Evolutionary conservation across 768 basidiomycete genomes (phyloP), one percentile per base, ranked within the genome.

Genomic region (Mycena kentingensis): DNA sequence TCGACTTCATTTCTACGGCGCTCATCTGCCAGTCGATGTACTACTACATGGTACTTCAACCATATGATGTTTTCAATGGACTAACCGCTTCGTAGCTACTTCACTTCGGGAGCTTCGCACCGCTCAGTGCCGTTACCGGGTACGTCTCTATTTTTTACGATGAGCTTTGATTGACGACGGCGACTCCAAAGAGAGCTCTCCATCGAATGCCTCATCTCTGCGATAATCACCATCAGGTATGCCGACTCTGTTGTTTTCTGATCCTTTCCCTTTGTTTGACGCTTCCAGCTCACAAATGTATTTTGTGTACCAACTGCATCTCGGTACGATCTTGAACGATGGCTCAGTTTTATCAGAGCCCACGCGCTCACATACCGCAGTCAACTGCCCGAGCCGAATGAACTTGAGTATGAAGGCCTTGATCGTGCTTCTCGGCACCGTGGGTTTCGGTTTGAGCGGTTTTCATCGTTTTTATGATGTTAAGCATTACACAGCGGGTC

Each of bases 11-110:
- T 1, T 77, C 75, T 1, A 73, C 75, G 1, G 62, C 62, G 22
- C 62, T 78, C 12, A 69, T 75, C 10, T 74, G 73, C 2, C 73
- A 77, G 55, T 75, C 75, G 3, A 63, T 78, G 24, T 77, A 75
- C 57, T 73, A 75, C 55, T 78, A 78, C 51, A 60, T 77, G 47
- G 77, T 76, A 42, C 8, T 34, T 10, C 18, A 3, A 31, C 16
- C 10, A 18, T 36, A 18, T 16, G 1, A 10, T 12, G 24, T 19
- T 11, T 38, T 15, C 16, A 34, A 16, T 25, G 37, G 21, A 27
- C 37, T 15, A 12, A 18, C 8, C 34, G 35, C 15, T n/a, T 43
- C n/a, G 4, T 16, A 78, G 77, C 67, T 78, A 5, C 77, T 75
- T 1, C 66, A 75, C 52, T 78, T 71, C 46, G 77, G 77, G 5